Evolutionary conservation across 805 yeast genomes (phyloP).

Genomic region (Kodamaea restingae): DNA sequence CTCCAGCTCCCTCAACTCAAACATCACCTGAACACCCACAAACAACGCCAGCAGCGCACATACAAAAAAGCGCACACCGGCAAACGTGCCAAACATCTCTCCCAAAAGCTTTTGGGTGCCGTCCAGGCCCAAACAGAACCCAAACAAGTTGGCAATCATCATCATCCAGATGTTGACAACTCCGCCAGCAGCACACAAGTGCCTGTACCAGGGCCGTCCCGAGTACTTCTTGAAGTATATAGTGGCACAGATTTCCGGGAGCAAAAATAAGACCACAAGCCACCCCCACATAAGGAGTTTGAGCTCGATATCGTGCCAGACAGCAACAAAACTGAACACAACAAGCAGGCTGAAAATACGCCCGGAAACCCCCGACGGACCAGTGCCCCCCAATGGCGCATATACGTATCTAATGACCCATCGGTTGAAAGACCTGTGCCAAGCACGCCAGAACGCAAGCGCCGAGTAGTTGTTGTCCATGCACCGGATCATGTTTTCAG

Average conservation of each 20-base stretch:
- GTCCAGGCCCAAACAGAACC: conserved; percentile 89
- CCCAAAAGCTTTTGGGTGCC: conserved; percentile 65
- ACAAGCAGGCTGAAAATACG: conserved; percentile 73
- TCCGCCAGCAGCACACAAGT: conserved; percentile 81
- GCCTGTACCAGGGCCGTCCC: conserved; percentile 66
- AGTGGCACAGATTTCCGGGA: conserved; percentile 79
- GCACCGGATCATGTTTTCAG: conserved; percentile 96
- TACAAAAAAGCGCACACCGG: conserved; percentile 63
- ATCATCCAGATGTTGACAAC: conserved; percentile 92
- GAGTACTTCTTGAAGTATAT: conserved; percentile 37
- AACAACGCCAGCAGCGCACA: conserved; percentile 64
- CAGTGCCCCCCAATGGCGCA: conserved; percentile 84
- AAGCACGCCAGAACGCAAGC: conserved; percentile 95
- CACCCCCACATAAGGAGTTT: conserved; percentile 92
- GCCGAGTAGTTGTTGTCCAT: conserved; percentile 93
- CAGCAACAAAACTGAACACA: conserved; percentile 91
- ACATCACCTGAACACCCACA: conserved; percentile 90
- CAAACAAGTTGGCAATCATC: conserved; percentile 95
- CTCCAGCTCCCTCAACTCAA: conserved; percentile 85
- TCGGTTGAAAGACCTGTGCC: conserved; percentile 93
- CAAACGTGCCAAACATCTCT: conserved; percentile 68
- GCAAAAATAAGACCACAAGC: conserved; percentile 78
- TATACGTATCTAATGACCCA: conserved; percentile 90
- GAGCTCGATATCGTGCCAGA: conserved; percentile 97
- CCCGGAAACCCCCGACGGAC: conserved; percentile 33